phyloP scores from a whole-genome alignment of 495 filamentous ascomycete species.

The Hypoxylon crocopeplum region DNA sequence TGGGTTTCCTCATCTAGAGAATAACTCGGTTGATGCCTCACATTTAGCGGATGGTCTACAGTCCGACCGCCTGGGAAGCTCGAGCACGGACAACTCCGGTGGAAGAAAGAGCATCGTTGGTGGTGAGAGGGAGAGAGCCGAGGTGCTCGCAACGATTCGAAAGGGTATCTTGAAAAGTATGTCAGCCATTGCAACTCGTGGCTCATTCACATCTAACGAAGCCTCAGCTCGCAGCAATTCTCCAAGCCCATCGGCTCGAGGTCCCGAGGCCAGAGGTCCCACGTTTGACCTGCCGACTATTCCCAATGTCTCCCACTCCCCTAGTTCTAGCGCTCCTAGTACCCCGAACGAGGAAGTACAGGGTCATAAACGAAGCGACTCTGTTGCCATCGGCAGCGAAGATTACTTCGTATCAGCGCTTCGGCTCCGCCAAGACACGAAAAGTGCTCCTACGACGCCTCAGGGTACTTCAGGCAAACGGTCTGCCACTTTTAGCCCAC shows the following conservation, averaged over 20 bases:
- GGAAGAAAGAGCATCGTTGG: slow-evolving; percentile 87
- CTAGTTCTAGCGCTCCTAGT: slow-evolving; percentile 80
- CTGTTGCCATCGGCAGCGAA: slow-evolving; percentile 76
- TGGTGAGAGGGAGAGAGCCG: slow-evolving; percentile 87
- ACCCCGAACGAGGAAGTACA: slow-evolving; percentile 78
- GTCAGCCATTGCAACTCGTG: slow-evolving; percentile 39
- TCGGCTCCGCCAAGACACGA: slow-evolving; percentile 70
- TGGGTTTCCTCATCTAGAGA: slow-evolving; percentile 88
- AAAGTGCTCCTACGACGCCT: slow-evolving; percentile 81
- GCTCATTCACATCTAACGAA: slow-evolving; percentile 35
- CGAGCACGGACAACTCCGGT: slow-evolving; percentile 62
- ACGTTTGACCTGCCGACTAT: slow-evolving; percentile 61
- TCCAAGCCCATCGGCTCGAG: slow-evolving; percentile 69
- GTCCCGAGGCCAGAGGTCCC: slow-evolving; percentile 57
- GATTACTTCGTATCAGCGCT: slow-evolving; percentile 85
- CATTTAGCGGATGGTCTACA: slow-evolving; percentile 47
- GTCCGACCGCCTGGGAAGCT: slow-evolving; percentile 60
- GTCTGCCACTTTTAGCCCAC: slow-evolving; percentile 89
- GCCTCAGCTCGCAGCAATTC: slow-evolving; percentile 57
- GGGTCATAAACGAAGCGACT: slow-evolving; percentile 66
- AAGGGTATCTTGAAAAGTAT: slow-evolving; percentile 95
- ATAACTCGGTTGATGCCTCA: slow-evolving; percentile 72
- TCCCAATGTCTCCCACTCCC: slow-evolving; percentile 73
- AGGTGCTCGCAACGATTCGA: slow-evolving; percentile 85
- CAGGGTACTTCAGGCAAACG: slow-evolving; percentile 63